Evolutionary conservation across 257 asterid genomes (phyloP), one percentile per base, ranked within the genome.

Genomic region (Lycium ferocissimum): DNA sequence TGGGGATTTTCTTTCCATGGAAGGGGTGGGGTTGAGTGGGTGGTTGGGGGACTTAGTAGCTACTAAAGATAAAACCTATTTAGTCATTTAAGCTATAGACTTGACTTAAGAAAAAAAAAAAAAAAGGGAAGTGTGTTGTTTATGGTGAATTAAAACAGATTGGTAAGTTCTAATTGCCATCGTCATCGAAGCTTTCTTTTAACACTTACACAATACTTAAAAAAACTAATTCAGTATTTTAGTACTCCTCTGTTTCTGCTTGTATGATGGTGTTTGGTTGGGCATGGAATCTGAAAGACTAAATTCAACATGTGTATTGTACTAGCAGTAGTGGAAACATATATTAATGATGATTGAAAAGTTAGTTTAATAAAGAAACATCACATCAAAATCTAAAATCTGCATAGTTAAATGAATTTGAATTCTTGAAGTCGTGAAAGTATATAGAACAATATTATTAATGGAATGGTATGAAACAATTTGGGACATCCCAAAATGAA

Each of bases 281-380:
- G 56, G 15, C 9, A 40, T 1, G 7, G 6, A 49, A 49, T 75
- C 49, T 75, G 81, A 47, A 43, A 12, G 49, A 22, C 7, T 75
- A 75, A 26, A 75, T 43, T 71, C 33, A 11, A 40, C 79, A 71
- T 40, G 56, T 71, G 56, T 71, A 9, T 71, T 71, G 79, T 38
- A 70, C 54, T 3, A 13, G 22, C 15, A 26, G 26, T 69, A 8
- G 33, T 69, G 7, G 13, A 38, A 69, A 38, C 2, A 15, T 1
- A 1, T 15, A 38, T 37, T 37, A 37, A 71, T 43, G 15, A 18
- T 10, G 17, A 18, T 40, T 71, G 79, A 71, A 18, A 71, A 71
- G 9, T 71, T 71, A 43, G 15, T 71, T 18, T n/a, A 71, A 43
- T 43, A 71, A 71, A 71, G 17, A 40, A 71, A 18, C 53, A 71